Evolutionary conservation across 108 stramenopile species (phyloP).

Genomic region (Cylindrotheca closterium): DNA sequence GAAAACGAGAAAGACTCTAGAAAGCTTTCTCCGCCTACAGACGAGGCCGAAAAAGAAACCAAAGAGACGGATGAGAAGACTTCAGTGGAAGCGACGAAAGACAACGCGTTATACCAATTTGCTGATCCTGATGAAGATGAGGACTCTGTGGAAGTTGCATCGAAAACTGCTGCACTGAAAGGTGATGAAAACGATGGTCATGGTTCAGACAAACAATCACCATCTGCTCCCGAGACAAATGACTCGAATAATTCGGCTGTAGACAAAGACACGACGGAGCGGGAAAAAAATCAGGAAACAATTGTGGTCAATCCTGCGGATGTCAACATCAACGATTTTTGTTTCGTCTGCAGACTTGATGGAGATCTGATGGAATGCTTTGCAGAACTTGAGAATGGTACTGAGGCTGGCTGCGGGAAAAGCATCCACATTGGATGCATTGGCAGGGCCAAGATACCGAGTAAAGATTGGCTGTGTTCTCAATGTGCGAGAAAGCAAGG

Average conservation of each 20-base stretch:
- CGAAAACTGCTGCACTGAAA: too few species aligned
- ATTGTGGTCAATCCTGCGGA: neutral
- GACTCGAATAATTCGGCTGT: neutral
- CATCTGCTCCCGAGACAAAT: neutral
- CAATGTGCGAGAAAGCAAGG: slow-evolving; percentile 34
- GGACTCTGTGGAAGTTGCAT: neutral
- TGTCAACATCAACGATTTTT: slow-evolving; percentile 28
- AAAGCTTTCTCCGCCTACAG: neutral
- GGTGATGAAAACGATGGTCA: neutral
- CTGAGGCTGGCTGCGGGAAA: slow-evolving; percentile 50
- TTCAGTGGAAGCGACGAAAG: neutral
- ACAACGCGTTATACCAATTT: too few species aligned
- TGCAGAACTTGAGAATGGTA: slow-evolving; percentile 37
- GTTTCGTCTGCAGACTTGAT: slow-evolving; percentile 44
- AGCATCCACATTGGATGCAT: slow-evolving; percentile 56
- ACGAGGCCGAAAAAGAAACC: too few species aligned
- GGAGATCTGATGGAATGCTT: slow-evolving; percentile 69
- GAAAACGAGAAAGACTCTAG: neutral
- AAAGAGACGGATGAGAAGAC: neutral
- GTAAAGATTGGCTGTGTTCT: slow-evolving; percentile 67
- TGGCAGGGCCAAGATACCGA: slow-evolving; percentile 36
- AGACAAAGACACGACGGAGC: neutral
- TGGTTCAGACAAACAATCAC: neutral
- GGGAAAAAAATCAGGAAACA: neutral
- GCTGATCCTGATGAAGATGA: too few species aligned